Evolutionary conservation across 495 filamentous ascomycete genomes (phyloP), one percentile per base, ranked within the genome.

Genomic region (Xylaria longipes): DNA sequence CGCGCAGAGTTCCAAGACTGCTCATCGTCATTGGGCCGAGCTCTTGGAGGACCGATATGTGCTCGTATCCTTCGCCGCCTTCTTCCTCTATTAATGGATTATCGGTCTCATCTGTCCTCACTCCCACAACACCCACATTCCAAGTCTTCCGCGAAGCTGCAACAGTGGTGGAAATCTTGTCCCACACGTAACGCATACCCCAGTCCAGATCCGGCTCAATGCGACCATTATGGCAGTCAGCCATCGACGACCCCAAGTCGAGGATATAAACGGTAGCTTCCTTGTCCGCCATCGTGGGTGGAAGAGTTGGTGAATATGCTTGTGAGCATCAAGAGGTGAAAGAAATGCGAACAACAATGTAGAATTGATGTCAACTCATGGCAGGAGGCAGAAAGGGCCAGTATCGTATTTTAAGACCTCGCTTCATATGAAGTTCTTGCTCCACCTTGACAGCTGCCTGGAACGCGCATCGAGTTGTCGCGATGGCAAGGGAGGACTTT

Each of bases 111-210:
- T 97, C 90, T 63, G 95, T 95, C 35, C 92, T 87, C 27, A 98
- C 82, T 12, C 93, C 96, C 68, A 99, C 79, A 14, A 98, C 93
- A 11, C 93, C 94, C 29, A 95, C 77, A 7, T 85, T 89, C 71
- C 91, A 89, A 7, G 92, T 97, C 79, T 97, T 97, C 60, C 95
- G 90, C 37, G 89, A 91, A 31, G 92, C 93, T 17, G 91, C 87
- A 69, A 99, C 90, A 12, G 93, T 97, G 27, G 87, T 89, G 1
- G 93, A 93, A 74, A 98, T 97, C 75, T 91, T 94, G 80, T 98
- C 96, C 96, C 96, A 99, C 61, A 99, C 89, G 85, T 97, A 99
- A 68, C 89, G 89, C 92, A 98, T 91, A 25, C 90, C 87, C 86
- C 89, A 98, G 68, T 97, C 93, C 5, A 98, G 89, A 81, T 98